phyloP scores from a whole-genome alignment of 2,329 filamentous ascomycete genomes.

The Diaporthe vexans region DNA sequence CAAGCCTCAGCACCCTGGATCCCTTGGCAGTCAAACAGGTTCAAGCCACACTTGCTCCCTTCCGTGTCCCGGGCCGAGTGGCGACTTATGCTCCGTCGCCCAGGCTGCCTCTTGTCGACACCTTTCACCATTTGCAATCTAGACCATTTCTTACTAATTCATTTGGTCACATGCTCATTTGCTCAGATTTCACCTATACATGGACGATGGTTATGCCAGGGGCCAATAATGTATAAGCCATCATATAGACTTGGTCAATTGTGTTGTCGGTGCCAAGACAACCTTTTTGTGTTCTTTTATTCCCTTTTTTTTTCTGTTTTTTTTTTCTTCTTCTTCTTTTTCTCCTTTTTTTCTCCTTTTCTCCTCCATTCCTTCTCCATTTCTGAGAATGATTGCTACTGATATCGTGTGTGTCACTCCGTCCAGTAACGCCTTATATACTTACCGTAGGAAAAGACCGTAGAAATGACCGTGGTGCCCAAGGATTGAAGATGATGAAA shows the following conservation, averaged over 20 bases:
- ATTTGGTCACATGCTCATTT: not conserved
- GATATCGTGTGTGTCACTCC: not conserved
- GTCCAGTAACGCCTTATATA: not conserved
- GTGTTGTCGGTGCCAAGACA: constrained; percentile 29
- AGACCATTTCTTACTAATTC: not conserved
- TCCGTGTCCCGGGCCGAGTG: not conserved
- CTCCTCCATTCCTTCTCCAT: not conserved
- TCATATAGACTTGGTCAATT: not conserved
- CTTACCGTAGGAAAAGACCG: constrained; percentile 11
- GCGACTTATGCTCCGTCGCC: not conserved
- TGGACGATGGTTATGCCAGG: no score
- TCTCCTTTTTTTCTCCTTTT: not conserved
- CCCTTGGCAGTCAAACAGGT: constrained; percentile 5
- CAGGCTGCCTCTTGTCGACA: constrained; percentile 14
- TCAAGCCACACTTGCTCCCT: not conserved
- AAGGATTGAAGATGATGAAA: constrained; percentile 2
- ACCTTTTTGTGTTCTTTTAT: constrained; percentile 36
- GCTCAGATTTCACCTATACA: no score
- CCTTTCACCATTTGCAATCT: not conserved
- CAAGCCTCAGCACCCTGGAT: not conserved
- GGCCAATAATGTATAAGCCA: no score
- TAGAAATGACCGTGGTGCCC: not conserved
- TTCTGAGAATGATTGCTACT: not conserved
- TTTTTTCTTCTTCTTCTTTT: constrained; percentile 18
- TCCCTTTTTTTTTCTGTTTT: constrained; percentile 29